phyloP scores from a whole-genome alignment of 179 eudicot species.

The Patellifolia procumbens region DNA sequence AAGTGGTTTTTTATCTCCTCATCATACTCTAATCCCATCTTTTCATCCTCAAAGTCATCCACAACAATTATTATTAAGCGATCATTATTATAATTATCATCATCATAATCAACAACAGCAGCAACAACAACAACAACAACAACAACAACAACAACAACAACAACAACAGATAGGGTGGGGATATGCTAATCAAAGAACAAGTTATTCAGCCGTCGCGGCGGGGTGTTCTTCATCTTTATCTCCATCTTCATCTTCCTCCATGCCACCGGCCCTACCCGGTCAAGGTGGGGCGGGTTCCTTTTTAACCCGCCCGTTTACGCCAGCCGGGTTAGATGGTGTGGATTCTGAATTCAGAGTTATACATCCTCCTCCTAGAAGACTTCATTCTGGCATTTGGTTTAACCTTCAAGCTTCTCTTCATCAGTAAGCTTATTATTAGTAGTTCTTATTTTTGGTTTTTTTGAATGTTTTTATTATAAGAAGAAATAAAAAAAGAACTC shows the following conservation, averaged over 20 bases:
- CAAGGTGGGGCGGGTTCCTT: background rate
- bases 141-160: background rate
- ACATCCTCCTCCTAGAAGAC: constrained; percentile 55
- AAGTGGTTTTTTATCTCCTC: background rate
- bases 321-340: background rate
- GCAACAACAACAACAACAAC: background rate
- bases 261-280: background rate
- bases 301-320: constrained; percentile 8
- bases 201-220: background rate
- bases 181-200: background rate
- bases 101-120: background rate
- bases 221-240: background rate
- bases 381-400: constrained; percentile 72
- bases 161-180: constrained; percentile 13
- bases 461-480: background rate
- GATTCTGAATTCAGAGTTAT: constrained; percentile 46
- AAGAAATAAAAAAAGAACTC: too few relatives aligned
- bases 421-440: constrained; percentile 44
- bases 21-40: background rate
- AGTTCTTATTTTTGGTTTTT: background rate
- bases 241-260: constrained; percentile 7
- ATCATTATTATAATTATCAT: background rate
- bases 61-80: background rate
- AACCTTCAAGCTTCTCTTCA: constrained; percentile 58
- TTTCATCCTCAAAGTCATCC: background rate